Conservation (phyloP, 2,329 filamentous ascomycete species). For the Dactylellina cionopaga region DNA sequence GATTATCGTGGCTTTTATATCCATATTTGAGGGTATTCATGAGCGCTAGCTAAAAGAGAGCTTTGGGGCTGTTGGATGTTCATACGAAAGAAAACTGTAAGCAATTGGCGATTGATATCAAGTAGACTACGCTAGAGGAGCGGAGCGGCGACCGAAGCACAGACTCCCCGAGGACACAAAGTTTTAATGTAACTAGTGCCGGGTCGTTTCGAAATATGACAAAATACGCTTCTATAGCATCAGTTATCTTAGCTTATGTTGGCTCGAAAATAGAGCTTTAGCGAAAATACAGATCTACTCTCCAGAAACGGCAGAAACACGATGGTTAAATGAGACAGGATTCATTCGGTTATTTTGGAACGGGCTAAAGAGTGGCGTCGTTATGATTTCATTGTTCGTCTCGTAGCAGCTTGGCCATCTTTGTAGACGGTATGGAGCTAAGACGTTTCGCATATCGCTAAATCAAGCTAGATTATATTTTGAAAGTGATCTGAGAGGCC, state of each 20-base stretch:
- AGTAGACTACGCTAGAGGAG: too few species aligned
- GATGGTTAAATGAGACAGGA: too few species aligned
- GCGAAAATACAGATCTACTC: neutral
- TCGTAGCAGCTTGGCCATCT: neutral
- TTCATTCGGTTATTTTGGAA: too few species aligned
- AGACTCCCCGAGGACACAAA: constrained; percentile 10
- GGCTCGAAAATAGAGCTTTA: neutral
- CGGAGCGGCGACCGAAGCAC: constrained; percentile 16
- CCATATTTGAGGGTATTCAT: neutral
- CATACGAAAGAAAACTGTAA: too few species aligned
- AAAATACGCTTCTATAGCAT: constrained; percentile 1
- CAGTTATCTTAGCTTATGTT: constrained; percentile 11
- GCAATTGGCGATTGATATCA: too few species aligned
- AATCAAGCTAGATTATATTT: constrained; percentile 11
- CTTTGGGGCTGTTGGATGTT: too few species aligned
- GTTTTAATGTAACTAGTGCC: neutral
- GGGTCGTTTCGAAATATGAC: constrained; percentile 26
- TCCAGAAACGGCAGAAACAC: neutral
- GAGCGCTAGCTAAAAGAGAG: too few species aligned
- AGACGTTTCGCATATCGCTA: constrained; percentile 33
- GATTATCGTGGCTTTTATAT: constrained; percentile 33
- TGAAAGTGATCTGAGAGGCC: neutral
- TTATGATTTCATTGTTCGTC: neutral
- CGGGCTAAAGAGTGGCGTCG: too few species aligned
- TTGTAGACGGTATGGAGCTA: constrained; percentile 9